Conservation (phyloP, 2,329 filamentous ascomycete genomes). For the Epichloe coenophiala region DNA sequence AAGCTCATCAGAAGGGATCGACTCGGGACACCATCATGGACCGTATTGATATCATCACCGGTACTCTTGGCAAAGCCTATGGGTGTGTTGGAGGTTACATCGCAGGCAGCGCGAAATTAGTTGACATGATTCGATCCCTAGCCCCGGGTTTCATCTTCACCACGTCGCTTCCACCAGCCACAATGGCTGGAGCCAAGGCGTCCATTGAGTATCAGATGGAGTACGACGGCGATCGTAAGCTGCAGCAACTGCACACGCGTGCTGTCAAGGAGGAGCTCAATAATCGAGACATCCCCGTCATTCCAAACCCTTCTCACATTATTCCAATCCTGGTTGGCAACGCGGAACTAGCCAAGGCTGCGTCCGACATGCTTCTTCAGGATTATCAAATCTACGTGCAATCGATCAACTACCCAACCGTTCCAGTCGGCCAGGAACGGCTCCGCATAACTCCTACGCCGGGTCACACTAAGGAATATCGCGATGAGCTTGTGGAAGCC, state of each 20-base stretch:
- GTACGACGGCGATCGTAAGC: conserved; percentile 71
- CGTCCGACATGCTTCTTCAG: conserved; percentile 80
- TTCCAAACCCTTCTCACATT: conserved; percentile 95
- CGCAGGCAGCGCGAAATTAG: conserved; percentile 71
- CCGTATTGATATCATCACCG: conserved; percentile 93
- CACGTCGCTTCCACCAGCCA: conserved; percentile 86
- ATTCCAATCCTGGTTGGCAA: conserved; percentile 88
- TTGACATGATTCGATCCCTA: conserved; percentile 87
- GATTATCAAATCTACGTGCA: conserved; percentile 95
- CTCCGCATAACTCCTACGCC: conserved; percentile 93
- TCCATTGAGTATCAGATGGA: conserved; percentile 90
- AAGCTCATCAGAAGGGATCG: conserved; percentile 63
- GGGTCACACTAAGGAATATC: conserved; percentile 73
- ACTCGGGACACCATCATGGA: conserved; percentile 83
- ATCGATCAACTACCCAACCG: conserved; percentile 97
- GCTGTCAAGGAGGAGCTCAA: conserved; percentile 78
- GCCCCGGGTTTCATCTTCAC: conserved; percentile 99
- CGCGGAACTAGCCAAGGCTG: conserved; percentile 80
- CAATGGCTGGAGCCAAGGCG: conserved; percentile 85
- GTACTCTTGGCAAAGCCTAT: conserved; percentile 93
- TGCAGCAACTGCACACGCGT: conserved; percentile 93
- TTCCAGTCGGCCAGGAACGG: conserved; percentile 93
- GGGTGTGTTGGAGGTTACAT: conserved; percentile 98
- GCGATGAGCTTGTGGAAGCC: conserved; percentile 72
- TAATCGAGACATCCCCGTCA: conserved; percentile 79